Conservation (phyloP, 202 grass and related monocot genomes). For the Alloteropsis angusta region DNA sequence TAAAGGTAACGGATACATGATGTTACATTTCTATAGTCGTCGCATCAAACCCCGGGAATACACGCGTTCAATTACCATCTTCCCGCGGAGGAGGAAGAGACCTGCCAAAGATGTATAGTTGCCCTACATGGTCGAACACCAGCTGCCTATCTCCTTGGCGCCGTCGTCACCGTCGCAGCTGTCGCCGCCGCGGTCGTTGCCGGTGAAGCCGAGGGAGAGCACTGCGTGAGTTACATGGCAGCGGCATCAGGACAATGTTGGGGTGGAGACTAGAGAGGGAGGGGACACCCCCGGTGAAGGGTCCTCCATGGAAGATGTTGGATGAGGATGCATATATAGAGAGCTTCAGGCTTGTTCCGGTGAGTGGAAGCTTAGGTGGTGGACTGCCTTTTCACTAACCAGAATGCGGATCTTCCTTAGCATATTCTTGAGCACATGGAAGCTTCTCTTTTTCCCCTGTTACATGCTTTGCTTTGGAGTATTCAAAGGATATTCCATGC, state of each 20-base stretch:
- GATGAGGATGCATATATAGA: slow-evolving; percentile 36
- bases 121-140: slow-evolving; percentile 43
- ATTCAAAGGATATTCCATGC: slow-evolving; percentile 38
- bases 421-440: slow-evolving; percentile 50
- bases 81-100: background rate
- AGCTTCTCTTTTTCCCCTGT: slow-evolving; percentile 17
- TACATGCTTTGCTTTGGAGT: slow-evolving; percentile 31
- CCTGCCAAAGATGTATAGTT: slow-evolving; percentile 68
- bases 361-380: slow-evolving; percentile 44
- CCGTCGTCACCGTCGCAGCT: background rate
- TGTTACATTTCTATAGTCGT: background rate
- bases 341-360: background rate
- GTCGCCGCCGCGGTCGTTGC: background rate
- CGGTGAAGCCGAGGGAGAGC: background rate
- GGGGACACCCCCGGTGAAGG: background rate
- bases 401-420: slow-evolving; percentile 37
- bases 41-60: background rate
- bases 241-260: slow-evolving; percentile 31
- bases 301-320: slow-evolving; percentile 32
- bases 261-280: slow-evolving; percentile 8
- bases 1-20: slow-evolving; percentile 15
- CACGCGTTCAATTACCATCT: slow-evolving; percentile 19
- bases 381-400: slow-evolving; percentile 17
- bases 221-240: background rate
- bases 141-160: background rate